Conservation (phyloP, 306 rosid species). For the Psophocarpus tetragonolobus region DNA sequence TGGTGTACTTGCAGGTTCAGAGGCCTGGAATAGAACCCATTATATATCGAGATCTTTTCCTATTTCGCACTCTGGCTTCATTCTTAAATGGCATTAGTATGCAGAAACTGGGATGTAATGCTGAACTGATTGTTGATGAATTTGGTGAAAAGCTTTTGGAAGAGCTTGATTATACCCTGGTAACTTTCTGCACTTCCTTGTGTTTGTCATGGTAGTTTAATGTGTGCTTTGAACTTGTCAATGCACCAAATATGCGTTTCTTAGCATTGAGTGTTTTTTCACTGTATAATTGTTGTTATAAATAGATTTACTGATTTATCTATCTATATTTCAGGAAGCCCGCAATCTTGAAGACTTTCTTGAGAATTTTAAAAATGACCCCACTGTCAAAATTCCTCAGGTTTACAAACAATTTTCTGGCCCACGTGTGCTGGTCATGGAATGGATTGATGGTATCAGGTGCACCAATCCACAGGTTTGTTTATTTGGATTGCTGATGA, state of each 20-base stretch:
- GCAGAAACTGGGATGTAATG: constrained; percentile 94
- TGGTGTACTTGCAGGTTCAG: constrained; percentile 68
- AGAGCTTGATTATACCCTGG: constrained; percentile 98
- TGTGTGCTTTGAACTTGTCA: constrained; percentile 20
- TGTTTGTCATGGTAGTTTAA: constrained; percentile 23
- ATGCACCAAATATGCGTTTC: background rate
- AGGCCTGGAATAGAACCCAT: constrained; percentile 95
- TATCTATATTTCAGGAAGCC: constrained; percentile 76
- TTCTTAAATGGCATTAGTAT: constrained; percentile 87
- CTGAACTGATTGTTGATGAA: constrained; percentile 98
- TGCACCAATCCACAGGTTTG: constrained; percentile 94
- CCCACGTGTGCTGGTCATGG: constrained; percentile 92
- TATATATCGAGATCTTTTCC: constrained; percentile 92
- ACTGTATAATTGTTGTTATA: background rate
- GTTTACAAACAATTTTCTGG: constrained; percentile 86
- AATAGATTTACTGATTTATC: constrained; percentile 5
- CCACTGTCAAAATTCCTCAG: constrained; percentile 91
- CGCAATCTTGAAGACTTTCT: constrained; percentile 93
- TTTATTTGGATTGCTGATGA: constrained; percentile 33
- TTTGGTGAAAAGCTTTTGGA: constrained; percentile 99
- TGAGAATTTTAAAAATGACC: constrained; percentile 90
- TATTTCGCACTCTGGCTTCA: constrained; percentile 93
- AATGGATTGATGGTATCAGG: constrained; percentile 99
- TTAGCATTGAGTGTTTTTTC: constrained; percentile 12
- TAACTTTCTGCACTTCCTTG: constrained; percentile 49